These are phyloP conservation scores for Pelargonium cotyledonis DNA, from an alignment of 441 rosid species.

Conservation along the genomic window DNA sequence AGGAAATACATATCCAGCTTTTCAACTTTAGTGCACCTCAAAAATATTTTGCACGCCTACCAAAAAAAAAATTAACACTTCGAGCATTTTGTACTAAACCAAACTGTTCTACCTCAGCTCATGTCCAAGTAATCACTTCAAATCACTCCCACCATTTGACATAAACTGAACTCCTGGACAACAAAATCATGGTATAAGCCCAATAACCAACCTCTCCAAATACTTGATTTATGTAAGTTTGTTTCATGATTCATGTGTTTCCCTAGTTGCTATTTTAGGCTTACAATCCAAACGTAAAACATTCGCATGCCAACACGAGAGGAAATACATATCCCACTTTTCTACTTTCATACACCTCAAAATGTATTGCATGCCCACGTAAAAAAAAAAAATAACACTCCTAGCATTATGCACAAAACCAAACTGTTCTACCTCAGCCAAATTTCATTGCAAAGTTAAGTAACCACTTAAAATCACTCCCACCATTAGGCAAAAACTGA, in stretches of 20 bases:
- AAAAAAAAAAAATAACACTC: no score
- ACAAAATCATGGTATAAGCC: no score
- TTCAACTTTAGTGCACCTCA: no score
- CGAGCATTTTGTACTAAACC: neutral
- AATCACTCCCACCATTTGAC: neutral
- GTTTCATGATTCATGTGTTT: neutral
- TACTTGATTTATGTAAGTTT: neutral
- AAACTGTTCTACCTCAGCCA: neutral
- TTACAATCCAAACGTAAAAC: no score
- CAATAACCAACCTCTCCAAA: neutral
- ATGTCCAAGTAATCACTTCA: neutral
- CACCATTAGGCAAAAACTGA: neutral
- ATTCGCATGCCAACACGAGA: no score
- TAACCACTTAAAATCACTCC: neutral
- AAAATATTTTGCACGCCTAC: no score
- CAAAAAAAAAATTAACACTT: no score
- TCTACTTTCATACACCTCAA: no score
- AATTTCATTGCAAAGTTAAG: neutral
- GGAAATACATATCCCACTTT: no score
- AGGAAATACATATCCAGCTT: no score
- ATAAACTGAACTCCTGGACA: neutral
- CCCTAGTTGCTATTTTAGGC: neutral
- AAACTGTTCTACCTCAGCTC: slow-evolving; percentile 2
- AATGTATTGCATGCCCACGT: no score
- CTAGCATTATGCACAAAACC: neutral